Base-by-base conservation (phyloP, 1,284 basidiomycete species). In the Laetiporus sulphureus region DNA sequence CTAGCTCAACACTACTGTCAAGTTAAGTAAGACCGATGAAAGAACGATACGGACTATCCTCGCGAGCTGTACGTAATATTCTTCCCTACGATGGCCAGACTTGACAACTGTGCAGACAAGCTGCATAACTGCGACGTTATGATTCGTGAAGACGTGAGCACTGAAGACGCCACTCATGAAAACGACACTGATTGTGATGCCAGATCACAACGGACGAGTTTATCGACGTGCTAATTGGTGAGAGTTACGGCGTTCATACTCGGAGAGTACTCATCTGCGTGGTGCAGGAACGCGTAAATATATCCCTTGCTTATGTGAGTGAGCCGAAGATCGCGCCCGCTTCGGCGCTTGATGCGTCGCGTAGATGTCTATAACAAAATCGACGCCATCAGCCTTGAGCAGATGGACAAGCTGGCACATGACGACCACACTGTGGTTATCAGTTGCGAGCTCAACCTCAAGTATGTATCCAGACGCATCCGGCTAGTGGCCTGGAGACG, bases 161-260 rank as follows among this genome's bases (percentile, higher is more conserved):
- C 32, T 50, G 36, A 48, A 36, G 15, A 29, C 33, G 19, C 8
- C 32, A 29, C 24, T 44, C 24, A 32, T 32, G 21, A 46, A 41
- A 32, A 40, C 46, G 40, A 7, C 42, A 29, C 18, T 34, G 16
- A 32, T 40, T 48, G 44, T 25, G 16, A 20, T 19, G 4, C 33
- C 50, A 94, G 91, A 92, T 97, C 51, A 91, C 90, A 3, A 91
- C 88, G 2, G 94, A 99, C 62, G 91, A 98, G 60, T 96, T 98
- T 59, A 96, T 98, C 56, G 95, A 99, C 59, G 91, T 97, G 8
- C 74, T 99, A 15, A 88, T 98, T 42, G 92, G 90, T 75, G 59
- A 50, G 62, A 45, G 32, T 33, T 43, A n/a, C n/a, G n/a, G n/a
- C n/a, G n/a, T n/a, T n/a, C n/a, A n/a, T n/a, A n/a, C n/a, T n/a